These are phyloP conservation scores for Solanum arcanum DNA, from an alignment of 257 asterid genomes.

Conservation along the genomic window DNA sequence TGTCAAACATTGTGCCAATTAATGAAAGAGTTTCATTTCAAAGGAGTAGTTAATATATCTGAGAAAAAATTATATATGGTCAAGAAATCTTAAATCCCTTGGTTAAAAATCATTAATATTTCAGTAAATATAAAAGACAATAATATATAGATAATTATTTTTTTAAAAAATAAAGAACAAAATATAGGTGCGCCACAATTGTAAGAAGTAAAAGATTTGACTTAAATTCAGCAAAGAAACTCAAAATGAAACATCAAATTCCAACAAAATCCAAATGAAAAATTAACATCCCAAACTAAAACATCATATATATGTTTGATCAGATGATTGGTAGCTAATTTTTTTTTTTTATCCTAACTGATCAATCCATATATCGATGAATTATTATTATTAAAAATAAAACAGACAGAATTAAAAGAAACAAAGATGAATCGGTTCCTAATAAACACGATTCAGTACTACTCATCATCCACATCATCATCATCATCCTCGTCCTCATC, in stretches of 20 bases:
- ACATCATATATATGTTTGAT: background rate
- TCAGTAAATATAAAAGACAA: background rate
- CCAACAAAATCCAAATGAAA: background rate
- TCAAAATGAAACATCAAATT: background rate
- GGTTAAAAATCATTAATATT: no score
- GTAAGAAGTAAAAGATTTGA: background rate
- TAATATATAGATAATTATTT: no score
- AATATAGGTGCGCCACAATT: background rate
- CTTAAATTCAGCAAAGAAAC: background rate
- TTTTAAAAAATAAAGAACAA: no score
- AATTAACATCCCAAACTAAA: background rate
- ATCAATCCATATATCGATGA: background rate
- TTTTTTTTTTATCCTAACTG: background rate
- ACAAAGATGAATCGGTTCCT: background rate
- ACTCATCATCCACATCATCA: background rate
- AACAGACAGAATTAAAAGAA: background rate
- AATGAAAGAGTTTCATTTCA: no score
- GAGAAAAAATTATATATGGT: background rate
- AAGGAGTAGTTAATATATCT: no score
- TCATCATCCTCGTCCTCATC: background rate
- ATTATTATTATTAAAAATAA: no score
- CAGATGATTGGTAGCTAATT: background rate
- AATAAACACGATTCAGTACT: background rate
- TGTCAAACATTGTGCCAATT: background rate
- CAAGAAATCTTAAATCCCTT: no score